Conservation (phyloP, 1,139 yeast genomes). For the Groenewaldozyma auringiensis region DNA sequence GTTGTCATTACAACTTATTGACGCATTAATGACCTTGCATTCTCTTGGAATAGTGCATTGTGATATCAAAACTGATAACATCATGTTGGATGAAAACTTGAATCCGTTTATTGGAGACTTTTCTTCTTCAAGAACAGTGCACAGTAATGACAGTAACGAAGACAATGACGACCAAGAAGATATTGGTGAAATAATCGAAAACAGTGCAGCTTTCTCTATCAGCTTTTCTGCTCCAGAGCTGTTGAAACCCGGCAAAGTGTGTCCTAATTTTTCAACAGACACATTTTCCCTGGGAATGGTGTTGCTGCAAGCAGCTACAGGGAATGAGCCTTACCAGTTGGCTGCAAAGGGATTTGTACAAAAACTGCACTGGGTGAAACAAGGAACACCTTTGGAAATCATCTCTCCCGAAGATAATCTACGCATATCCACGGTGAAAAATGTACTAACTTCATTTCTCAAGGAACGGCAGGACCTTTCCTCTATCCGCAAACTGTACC, state of each 20-base stretch:
- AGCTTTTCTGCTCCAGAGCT: conserved; percentile 23
- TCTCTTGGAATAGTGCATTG: conserved; percentile 55
- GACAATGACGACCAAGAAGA: conserved; percentile 2
- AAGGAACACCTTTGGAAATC: conserved; percentile 17
- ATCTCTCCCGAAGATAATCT: conserved; percentile 16
- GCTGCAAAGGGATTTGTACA: conserved; percentile 20
- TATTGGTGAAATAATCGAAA: conserved; percentile 4
- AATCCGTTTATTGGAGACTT: conserved; percentile 19
- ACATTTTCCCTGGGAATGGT: conserved; percentile 20
- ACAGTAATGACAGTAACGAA: neutral
- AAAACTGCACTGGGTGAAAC: conserved; percentile 21
- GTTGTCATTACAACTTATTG: conserved; percentile 42
- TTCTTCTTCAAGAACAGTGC: conserved; percentile 17
- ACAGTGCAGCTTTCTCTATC: conserved; percentile 16
- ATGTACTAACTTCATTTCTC: conserved; percentile 12
- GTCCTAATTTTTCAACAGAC: conserved; percentile 18
- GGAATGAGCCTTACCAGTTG: conserved; percentile 19
- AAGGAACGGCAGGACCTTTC: conserved; percentile 3
- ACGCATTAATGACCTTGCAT: conserved; percentile 53
- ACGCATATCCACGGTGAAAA: conserved; percentile 12
- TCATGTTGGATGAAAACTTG: conserved; percentile 48
- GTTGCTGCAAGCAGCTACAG: conserved; percentile 19
- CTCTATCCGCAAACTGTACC: neutral
- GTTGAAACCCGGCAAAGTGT: conserved; percentile 3
- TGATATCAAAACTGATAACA: conserved; percentile 86